phyloP scores from a whole-genome alignment of 2,329 filamentous ascomycete genomes.

The Cryphonectria carpinicola region DNA sequence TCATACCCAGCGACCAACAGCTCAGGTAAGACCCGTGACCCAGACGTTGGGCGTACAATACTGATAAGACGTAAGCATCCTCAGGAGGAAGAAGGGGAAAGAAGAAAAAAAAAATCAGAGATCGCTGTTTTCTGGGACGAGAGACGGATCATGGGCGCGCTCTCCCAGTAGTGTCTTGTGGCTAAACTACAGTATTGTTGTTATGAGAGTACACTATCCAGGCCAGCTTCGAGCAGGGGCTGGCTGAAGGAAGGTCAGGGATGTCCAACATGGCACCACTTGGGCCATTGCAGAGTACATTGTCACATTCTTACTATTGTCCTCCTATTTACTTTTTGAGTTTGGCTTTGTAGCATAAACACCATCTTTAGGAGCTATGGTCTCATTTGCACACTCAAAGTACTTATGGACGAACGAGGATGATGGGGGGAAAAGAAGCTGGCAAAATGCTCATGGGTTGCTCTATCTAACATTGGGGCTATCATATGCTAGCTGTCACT shows the following conservation, averaged over 20 bases:
- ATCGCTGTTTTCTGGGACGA: background rate
- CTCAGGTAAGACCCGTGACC: background rate
- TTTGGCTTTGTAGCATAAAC: background rate
- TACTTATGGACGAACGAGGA: too few species aligned
- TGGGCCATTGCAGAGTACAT: background rate
- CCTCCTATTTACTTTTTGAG: background rate
- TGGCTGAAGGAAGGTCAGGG: background rate
- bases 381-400: constrained; percentile 11
- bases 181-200: background rate
- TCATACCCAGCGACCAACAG: background rate
- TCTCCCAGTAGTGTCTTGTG: too few species aligned
- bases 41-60: background rate
- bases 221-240: background rate
- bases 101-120: too few species aligned
- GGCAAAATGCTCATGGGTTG: background rate
- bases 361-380: background rate
- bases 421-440: background rate
- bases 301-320: background rate
- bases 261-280: background rate
- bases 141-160: background rate
- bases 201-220: background rate
- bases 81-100: too few species aligned
- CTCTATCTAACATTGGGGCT: background rate
- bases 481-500: constrained; percentile 16
- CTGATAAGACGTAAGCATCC: background rate